Percentiles rank a stretch among this genome's conserved stretches.
Evolutionary conservation across 2,329 filamentous ascomycete species (phyloP).

Genomic region (Clarireedia sp.): DNA sequence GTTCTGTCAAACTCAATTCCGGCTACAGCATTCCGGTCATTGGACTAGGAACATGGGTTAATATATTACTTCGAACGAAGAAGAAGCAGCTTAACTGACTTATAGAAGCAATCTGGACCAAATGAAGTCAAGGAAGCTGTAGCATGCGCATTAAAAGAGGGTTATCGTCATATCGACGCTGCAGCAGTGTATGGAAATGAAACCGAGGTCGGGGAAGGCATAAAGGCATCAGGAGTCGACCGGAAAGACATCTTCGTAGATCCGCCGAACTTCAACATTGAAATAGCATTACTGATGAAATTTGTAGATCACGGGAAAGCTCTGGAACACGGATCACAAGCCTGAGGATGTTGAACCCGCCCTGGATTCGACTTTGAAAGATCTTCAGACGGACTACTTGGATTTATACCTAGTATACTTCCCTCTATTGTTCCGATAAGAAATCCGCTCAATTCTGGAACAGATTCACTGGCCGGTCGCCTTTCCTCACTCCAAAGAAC

Average conservation of each 20-base stretch:
- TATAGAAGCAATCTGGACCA: conserved; percentile 38
- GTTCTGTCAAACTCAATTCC: conserved; percentile 33
- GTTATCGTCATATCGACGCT: conserved; percentile 45
- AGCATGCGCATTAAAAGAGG: conserved; percentile 34
- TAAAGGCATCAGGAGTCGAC: conserved; percentile 59
- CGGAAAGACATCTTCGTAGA: conserved; percentile 50
- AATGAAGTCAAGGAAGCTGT: conserved; percentile 35
- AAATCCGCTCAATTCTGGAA: neutral
- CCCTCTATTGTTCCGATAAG: neutral
- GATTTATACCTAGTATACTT: conserved; percentile 56
- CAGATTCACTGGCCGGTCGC: conserved; percentile 73
- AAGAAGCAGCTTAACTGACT: neutral
- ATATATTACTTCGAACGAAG: neutral
- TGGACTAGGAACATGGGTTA: conserved; percentile 34
- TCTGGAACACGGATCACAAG: conserved; percentile 68
- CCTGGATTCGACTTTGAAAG: conserved; percentile 64
- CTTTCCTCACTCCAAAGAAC: conserved; percentile 13
- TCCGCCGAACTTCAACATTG: neutral
- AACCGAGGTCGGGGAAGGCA: conserved; percentile 70
- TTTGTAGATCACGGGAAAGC: conserved; percentile 56
- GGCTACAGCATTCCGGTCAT: conserved; percentile 34
- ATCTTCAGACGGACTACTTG: conserved; percentile 70
- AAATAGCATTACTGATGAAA: neutral
- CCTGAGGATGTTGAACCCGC: conserved; percentile 58
- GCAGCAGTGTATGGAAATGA: conserved; percentile 77